Base-by-base conservation (phyloP, 495 filamentous ascomycete species). In the Viridothelium virens region DNA sequence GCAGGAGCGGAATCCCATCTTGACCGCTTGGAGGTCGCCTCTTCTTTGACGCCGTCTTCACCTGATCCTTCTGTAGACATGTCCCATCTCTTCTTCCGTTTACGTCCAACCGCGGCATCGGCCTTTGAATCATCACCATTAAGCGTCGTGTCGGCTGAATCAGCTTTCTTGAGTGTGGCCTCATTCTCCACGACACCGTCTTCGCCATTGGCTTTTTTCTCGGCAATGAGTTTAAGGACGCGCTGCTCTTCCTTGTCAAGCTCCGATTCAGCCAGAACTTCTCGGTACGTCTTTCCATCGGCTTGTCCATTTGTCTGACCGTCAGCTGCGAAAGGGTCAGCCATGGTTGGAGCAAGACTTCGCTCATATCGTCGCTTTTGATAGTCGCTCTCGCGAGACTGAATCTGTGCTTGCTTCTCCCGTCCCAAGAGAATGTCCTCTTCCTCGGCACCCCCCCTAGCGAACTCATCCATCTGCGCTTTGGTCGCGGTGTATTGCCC, bases 61-160 rank as follows among this genome's bases (percentile, higher is more conserved):
- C 72, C 77, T 11, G 79, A 75, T 33, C 81, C 80, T 2, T 82
- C 79, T 38, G 85, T 76, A 14, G 80, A 78, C 25, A 92, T 84
- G 80, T 96, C 93, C 94, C 94, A 97, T 73, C 94, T 83, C 79
- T 94, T 92, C 81, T 96, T 97, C 69, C 91, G 85, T 82, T 92
- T 96, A 64, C 87, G 83, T 2, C 87, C 87, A 31, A 83, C 76
- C 2, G 82, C 75, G 12, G 82, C 87, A 18, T 82, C 79, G 63
- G 85, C 89, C 34, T 88, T 86, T 16, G 87, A 84, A 9, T 87
- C 87, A 63, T 85, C 80, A 33, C 94, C 85, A 56, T 79, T 81
- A 70, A 89, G 89, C 76, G 91, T 88, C 77, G 92, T 87, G 66
- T 86, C 80, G 68, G 73, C 79, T 70, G 77, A 81, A 61, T 87